Evolutionary conservation across 306 rosid genomes (phyloP), one percentile per base, ranked within the genome.

Genomic region (Medicago lupulina): DNA sequence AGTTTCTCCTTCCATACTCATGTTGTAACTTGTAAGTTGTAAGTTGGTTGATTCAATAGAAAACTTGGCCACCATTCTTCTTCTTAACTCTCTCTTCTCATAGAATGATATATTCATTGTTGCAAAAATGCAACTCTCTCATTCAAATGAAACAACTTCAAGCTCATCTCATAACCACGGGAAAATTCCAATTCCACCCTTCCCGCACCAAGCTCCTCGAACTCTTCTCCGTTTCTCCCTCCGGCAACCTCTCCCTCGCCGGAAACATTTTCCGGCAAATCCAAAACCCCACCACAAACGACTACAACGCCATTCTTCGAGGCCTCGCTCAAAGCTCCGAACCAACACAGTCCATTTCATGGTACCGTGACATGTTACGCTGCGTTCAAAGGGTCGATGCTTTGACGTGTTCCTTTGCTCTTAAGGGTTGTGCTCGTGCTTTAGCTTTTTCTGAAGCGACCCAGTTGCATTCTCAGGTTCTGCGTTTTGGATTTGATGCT

Each of bases 391-490:
- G 60, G 81, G 75, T 85, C 1, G 98, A 94, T 36, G 97, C 97
- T 74, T 83, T 94, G 67, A 80, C 96, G 0, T 91, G 96, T 79
- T 94, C 98, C 9, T 92, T 92, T 49, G 80, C 87, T 12, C 89
- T 94, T 40, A 91, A 91, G 83, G 98, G 88, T 0, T 94, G 98
- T 54, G 97, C 95, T 8, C 96, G 97, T 57, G 88, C 92, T 0
- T 76, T 94, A 73, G 97, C 96, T 28, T 67, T 67, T 13, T 74
- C 39, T 4, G 96, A 88, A 85, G 90, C 90, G 11, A 50, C 72
- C 17, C 90, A 88, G 83, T 54, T 94, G 7, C 98, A 94, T 74
- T 86, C 97, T 14, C 97, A 82, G 69, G 21, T 86, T 60, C 71
- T 86, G 36, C 86, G 91, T 18, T 81, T 86, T 41, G 96, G 97